Evolutionary conservation across 2,329 filamentous ascomycete species (phyloP), one percentile per base, ranked within the genome.

Genomic region (Proliferodiscus dingleyae): DNA sequence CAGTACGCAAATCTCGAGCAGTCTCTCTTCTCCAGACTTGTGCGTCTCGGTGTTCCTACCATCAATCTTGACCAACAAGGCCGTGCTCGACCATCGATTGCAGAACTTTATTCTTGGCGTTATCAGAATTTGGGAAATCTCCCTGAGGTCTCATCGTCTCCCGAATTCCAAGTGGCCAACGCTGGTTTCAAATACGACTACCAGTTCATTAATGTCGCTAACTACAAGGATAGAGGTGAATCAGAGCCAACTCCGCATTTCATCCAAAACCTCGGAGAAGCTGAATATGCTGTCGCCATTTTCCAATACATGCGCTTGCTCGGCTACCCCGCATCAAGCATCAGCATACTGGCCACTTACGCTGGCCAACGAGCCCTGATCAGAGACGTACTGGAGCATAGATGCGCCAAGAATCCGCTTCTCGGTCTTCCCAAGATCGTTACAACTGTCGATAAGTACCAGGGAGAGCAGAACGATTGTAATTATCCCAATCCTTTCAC

Each of bases 391-490:
- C 69, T 98, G 41, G 72, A 71, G 11, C 87, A 94, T 62, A 78
- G 93, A 47, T 98, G 93, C 66, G 84, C 82, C 29, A 85, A 80
- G 58, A 94, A 89, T 58, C 71, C 82, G 2, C 71, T 97, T 16
- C 98, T 98, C 67, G 90, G 91, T 7, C 71, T 95, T 66, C 93
- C 93, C 15, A 86, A 84, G 66, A 84, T 86, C 43, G 88, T 98
- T 22, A 90, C 88, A 3, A 98, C 94, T 4, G 91, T 98, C 52
- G 93, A 98, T 71, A 96, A 95, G 66, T 98, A 97, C 62, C 93
- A 98, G 71, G 94, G 93, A 64, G 93, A 98, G 72, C 93, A 98
- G 68, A 98, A 98, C 67, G 93, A 98, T 62, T 97, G 88, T 93
- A 75, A 75, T 86, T 80, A 45, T 30, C 23, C 16, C 5, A 13